Percentiles rank a stretch among this genome's conserved stretches.
phyloP scores from a whole-genome alignment of 2,329 filamentous ascomycete genomes.

The Claviceps sp. region DNA sequence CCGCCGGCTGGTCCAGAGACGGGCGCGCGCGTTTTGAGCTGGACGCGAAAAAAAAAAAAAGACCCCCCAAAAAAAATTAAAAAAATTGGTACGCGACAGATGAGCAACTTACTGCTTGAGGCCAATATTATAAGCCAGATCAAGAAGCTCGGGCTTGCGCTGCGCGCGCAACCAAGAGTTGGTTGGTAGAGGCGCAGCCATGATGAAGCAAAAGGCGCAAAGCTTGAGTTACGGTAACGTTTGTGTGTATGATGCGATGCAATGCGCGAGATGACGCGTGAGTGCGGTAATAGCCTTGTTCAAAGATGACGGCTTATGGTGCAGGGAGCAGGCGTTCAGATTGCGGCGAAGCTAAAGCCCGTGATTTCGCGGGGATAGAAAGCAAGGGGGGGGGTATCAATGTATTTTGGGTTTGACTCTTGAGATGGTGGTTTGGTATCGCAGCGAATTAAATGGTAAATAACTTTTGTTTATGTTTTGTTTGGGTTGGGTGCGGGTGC shows the following conservation, averaged over 20 bases:
- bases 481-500: background rate
- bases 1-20: too few species aligned
- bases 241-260: background rate
- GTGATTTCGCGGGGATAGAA: background rate
- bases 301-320: too few species aligned
- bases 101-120: slow-evolving; percentile 52
- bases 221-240: background rate
- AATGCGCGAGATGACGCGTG: background rate
- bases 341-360: background rate
- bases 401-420: background rate
- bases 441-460: background rate
- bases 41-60: background rate
- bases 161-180: slow-evolving; percentile 67
- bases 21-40: too few species aligned
- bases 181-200: slow-evolving; percentile 18
- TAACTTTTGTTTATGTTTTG: slow-evolving; percentile 8
- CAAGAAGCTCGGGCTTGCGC: slow-evolving; percentile 67
- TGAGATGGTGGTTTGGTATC: background rate
- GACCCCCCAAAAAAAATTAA: too few species aligned
- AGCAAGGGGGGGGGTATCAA: background rate
- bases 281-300: background rate
- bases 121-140: slow-evolving; percentile 58
- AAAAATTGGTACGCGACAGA: slow-evolving; percentile 3
- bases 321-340: background rate
- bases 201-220: slow-evolving; percentile 6